Conservation (phyloP, 2,329 filamentous ascomycete species). For the Phaeosphaeriaceae sp. region DNA sequence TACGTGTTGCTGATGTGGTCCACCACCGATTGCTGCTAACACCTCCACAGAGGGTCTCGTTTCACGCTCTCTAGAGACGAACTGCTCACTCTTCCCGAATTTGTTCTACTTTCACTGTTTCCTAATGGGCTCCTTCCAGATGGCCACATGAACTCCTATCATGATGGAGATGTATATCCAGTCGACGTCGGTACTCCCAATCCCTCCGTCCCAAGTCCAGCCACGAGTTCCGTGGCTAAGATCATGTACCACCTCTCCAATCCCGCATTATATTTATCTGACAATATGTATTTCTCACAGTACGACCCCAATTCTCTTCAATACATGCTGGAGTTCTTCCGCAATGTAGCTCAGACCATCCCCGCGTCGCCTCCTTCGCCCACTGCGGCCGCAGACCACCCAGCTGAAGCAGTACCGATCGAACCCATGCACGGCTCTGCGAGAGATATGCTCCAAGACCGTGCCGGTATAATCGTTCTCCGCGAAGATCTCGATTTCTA, state of each 20-base stretch:
- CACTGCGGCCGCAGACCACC: slow-evolving; percentile 50
- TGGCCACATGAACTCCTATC: slow-evolving; percentile 90
- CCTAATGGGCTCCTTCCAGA: slow-evolving; percentile 98
- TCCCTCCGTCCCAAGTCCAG: slow-evolving; percentile 36
- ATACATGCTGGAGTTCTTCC: slow-evolving; percentile 99
- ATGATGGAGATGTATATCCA: slow-evolving; percentile 92
- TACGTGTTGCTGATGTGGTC: slow-evolving; percentile 54
- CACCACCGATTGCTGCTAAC: slow-evolving; percentile 17
- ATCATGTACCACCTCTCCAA: slow-evolving; percentile 53
- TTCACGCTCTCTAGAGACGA: slow-evolving; percentile 96
- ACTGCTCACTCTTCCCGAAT: slow-evolving; percentile 92
- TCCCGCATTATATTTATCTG: slow-evolving; percentile 61
- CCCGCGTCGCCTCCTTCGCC: slow-evolving; percentile 74
- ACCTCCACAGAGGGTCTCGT: slow-evolving; percentile 74
- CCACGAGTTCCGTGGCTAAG: slow-evolving; percentile 45
- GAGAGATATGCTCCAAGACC: slow-evolving; percentile 80
- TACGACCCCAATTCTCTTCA: slow-evolving; percentile 96
- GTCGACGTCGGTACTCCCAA: slow-evolving; percentile 80
- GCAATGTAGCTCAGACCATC: slow-evolving; percentile 94
- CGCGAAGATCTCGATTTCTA: slow-evolving; percentile 98
- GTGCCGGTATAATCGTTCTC: slow-evolving; percentile 95
- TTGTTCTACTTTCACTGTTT: slow-evolving; percentile 95
- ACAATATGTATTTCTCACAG: slow-evolving; percentile 67
- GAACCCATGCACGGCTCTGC: slow-evolving; percentile 75
- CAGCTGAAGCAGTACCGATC: slow-evolving; percentile 66